Percentiles rank a stretch among this genome's conserved stretches.
These are phyloP conservation scores for Helotiales sp. DNA, from an alignment of 2,329 filamentous ascomycete species.

Conservation along the genomic window DNA sequence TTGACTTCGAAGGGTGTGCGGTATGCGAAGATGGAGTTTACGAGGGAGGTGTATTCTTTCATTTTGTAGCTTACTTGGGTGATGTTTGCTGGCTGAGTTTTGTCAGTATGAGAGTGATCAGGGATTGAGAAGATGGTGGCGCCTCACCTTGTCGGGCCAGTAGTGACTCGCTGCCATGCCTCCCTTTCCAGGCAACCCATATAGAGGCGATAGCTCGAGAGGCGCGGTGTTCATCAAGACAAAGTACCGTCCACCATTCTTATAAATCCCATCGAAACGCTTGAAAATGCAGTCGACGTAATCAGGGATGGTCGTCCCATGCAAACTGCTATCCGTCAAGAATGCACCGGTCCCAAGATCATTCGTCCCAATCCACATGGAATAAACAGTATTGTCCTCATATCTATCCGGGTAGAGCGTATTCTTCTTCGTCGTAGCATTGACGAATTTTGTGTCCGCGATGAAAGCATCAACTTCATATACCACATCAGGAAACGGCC, in stretches of 20 bases:
- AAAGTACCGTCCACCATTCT: slow-evolving; percentile 70
- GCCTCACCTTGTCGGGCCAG: slow-evolving; percentile 47
- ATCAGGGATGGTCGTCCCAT: slow-evolving; percentile 63
- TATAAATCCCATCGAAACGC: slow-evolving; percentile 66
- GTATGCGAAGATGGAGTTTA: slow-evolving; percentile 56
- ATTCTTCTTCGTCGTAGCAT: slow-evolving; percentile 40
- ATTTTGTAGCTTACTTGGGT: slow-evolving; percentile 55
- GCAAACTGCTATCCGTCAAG: slow-evolving; percentile 64
- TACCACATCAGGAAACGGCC: slow-evolving; percentile 64
- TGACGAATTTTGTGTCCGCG: slow-evolving; percentile 51
- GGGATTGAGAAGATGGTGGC: background rate
- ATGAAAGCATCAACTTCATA: slow-evolving; percentile 65
- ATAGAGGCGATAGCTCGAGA: slow-evolving; percentile 70
- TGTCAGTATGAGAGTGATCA: slow-evolving; percentile 45
- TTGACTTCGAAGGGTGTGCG: slow-evolving; percentile 54
- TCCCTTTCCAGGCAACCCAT: slow-evolving; percentile 55
- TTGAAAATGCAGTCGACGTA: slow-evolving; percentile 72
- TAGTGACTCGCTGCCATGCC: slow-evolving; percentile 50
- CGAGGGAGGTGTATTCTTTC: slow-evolving; percentile 53
- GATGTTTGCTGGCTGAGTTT: slow-evolving; percentile 50
- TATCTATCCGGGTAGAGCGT: slow-evolving; percentile 52
- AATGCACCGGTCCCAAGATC: slow-evolving; percentile 72
- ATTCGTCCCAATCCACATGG: slow-evolving; percentile 83
- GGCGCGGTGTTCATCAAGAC: slow-evolving; percentile 74
- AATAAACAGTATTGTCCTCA: slow-evolving; percentile 69